Conservation (phyloP, 2,329 filamentous ascomycete species). For the Penicillium polonicum region DNA sequence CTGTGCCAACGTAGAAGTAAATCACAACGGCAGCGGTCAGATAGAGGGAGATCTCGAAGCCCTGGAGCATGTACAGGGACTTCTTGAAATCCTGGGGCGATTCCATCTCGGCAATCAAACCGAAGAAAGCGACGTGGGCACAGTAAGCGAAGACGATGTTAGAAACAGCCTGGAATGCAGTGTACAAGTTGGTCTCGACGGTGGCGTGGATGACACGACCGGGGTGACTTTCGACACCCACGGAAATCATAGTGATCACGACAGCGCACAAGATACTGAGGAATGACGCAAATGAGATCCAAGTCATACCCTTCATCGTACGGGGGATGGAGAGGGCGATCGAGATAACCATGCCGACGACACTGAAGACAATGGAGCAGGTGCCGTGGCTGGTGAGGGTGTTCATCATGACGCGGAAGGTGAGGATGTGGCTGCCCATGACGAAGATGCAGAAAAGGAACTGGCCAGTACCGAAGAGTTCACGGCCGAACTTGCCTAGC, state of each 20-base stretch:
- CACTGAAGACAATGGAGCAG: constrained; percentile 63
- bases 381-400: constrained; percentile 60
- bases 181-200: constrained; percentile 47
- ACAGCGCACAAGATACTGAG: constrained; percentile 63
- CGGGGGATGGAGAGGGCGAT: constrained; percentile 50
- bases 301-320: constrained; percentile 63
- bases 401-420: constrained; percentile 67
- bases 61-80: constrained; percentile 62
- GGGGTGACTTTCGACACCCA: constrained; percentile 54
- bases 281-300: constrained; percentile 61
- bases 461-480: constrained; percentile 62
- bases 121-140: constrained; percentile 67
- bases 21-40: constrained; percentile 64
- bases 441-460: constrained; percentile 66
- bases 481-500: constrained; percentile 59
- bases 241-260: constrained; percentile 65
- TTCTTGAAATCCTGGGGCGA: constrained; percentile 61
- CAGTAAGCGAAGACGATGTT: constrained; percentile 73
- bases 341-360: constrained; percentile 59
- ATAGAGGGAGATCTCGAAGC: constrained; percentile 61
- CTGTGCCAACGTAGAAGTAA: constrained; percentile 63
- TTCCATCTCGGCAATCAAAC: constrained; percentile 64
- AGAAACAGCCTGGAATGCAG: constrained; percentile 62
- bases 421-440: constrained; percentile 67
- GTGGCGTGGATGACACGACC: constrained; percentile 38